Conservation (phyloP, 148 eudicot genomes). For the Hydrangea macrophylla region DNA sequence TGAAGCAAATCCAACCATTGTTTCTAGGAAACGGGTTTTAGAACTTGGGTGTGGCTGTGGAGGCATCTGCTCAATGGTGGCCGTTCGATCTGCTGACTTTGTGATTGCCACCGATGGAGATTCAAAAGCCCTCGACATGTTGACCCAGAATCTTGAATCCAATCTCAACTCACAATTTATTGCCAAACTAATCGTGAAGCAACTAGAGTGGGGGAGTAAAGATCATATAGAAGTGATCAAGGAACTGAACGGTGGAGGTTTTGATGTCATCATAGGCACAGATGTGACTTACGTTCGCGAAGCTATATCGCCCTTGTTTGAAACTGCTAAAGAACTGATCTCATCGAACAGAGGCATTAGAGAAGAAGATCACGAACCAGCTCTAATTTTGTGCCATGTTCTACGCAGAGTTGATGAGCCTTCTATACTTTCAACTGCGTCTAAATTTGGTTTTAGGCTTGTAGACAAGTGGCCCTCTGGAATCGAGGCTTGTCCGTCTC, state of each 20-base stretch:
- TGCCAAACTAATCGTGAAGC: conserved; percentile 31
- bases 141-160: conserved; percentile 45
- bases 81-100: conserved; percentile 56
- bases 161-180: conserved; percentile 39
- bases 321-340: conserved; percentile 68
- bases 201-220: conserved; percentile 70
- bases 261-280: conserved; percentile 80
- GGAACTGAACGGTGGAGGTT: conserved; percentile 45
- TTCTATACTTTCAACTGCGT: conserved; percentile 66
- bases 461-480: conserved; percentile 75
- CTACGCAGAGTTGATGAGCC: conserved; percentile 84
- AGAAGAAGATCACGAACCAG: conserved; percentile 26
- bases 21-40: conserved; percentile 59
- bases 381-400: conserved; percentile 75
- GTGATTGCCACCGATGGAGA: conserved; percentile 92
- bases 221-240: conserved; percentile 54
- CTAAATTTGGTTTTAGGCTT: conserved; percentile 57
- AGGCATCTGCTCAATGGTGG: conserved; percentile 84
- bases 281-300: conserved; percentile 79
- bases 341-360: conserved; percentile 16
- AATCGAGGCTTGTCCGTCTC: conserved; percentile 4
- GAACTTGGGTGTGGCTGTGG: conserved; percentile 85
- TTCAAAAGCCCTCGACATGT: conserved; percentile 44
- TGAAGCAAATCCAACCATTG: conserved; percentile 62
- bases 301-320: conserved; percentile 71